Conservation (phyloP, 768 basidiomycete species). For the Krasilnikovozyma curviuscula region DNA sequence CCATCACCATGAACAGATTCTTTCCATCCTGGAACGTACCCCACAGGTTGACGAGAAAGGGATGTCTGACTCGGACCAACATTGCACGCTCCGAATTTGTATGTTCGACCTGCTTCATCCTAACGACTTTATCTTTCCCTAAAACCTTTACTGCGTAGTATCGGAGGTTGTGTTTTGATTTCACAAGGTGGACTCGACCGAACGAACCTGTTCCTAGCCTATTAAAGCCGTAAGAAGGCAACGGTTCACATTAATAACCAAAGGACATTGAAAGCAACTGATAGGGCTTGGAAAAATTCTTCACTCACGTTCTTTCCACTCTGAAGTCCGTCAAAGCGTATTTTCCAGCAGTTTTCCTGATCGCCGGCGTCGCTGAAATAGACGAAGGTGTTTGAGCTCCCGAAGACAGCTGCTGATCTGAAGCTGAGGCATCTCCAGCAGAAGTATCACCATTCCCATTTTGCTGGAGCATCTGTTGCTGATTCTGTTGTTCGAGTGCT, state of each 20-base stretch:
- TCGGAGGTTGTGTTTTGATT: conserved; percentile 72
- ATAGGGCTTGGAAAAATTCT: too few relatives aligned
- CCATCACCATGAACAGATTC: conserved; percentile 31
- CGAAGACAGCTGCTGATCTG: too few relatives aligned
- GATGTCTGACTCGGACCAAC: conserved; percentile 28
- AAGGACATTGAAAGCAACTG: background rate
- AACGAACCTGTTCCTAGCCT: conserved; percentile 13
- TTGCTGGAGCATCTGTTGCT: too few relatives aligned
- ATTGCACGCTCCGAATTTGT: conserved; percentile 29
- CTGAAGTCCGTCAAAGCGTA: conserved; percentile 12
- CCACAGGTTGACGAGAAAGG: conserved; percentile 84
- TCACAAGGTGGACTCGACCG: conserved; percentile 12
- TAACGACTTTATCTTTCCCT: conserved; percentile 77
- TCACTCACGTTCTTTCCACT: conserved; percentile 11
- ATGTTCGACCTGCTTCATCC: conserved; percentile 31
- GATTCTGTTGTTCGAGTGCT: too few relatives aligned
- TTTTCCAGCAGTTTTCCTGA: conserved; percentile 11
- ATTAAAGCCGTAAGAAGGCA: background rate
- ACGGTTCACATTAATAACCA: background rate
- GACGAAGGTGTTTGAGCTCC: too few relatives aligned
- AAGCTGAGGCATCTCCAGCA: too few relatives aligned
- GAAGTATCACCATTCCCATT: too few relatives aligned
- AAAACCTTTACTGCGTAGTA: conserved; percentile 93
- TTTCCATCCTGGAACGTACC: conserved; percentile 37
- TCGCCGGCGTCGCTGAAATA: too few relatives aligned